Evolutionary conservation across 2,329 filamentous ascomycete genomes (phyloP).

Genomic region (Fusarium sacchari): DNA sequence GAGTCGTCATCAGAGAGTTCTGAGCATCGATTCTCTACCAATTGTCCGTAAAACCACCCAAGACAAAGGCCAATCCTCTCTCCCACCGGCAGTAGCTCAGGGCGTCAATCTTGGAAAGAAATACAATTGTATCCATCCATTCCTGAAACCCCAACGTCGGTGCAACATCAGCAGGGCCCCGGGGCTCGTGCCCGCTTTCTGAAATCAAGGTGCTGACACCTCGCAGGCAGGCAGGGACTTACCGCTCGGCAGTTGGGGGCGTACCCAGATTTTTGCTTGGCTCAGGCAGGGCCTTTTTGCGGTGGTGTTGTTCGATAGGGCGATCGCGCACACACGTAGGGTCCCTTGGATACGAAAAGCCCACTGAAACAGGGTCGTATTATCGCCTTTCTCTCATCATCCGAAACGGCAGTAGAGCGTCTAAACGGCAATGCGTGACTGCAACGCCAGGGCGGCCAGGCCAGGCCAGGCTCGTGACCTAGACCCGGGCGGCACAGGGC

Average conservation of each 20-base stretch:
- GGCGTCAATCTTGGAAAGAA: neutral
- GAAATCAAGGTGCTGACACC: slow-evolving; percentile 40
- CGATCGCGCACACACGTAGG: neutral
- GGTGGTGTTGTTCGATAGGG: slow-evolving; percentile 5
- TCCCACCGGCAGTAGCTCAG: slow-evolving; percentile 11
- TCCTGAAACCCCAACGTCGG: slow-evolving; percentile 36
- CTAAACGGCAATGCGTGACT: slow-evolving; percentile 17
- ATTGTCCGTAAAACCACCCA: neutral
- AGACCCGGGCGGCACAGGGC: slow-evolving; percentile 22
- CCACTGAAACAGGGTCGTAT: slow-evolving; percentile 23
- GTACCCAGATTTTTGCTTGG: slow-evolving; percentile 1
- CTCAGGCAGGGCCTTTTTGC: neutral
- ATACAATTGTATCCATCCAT: neutral
- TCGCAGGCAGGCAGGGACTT: slow-evolving; percentile 29
- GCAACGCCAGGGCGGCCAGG: slow-evolving; percentile 12
- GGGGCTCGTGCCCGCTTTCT: neutral
- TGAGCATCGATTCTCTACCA: neutral
- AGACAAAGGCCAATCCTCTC: neutral
- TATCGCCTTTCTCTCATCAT: neutral
- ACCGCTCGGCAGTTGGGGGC: slow-evolving; percentile 38
- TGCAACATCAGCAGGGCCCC: slow-evolving; percentile 2
- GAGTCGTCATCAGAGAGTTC: slow-evolving; percentile 25
- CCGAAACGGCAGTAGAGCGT: slow-evolving; percentile 25
- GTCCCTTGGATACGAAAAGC: slow-evolving; percentile 17
- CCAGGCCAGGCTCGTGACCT: slow-evolving; percentile 1